Conservation (phyloP, 1,284 basidiomycete species). For the Marasmius fiardii region DNA sequence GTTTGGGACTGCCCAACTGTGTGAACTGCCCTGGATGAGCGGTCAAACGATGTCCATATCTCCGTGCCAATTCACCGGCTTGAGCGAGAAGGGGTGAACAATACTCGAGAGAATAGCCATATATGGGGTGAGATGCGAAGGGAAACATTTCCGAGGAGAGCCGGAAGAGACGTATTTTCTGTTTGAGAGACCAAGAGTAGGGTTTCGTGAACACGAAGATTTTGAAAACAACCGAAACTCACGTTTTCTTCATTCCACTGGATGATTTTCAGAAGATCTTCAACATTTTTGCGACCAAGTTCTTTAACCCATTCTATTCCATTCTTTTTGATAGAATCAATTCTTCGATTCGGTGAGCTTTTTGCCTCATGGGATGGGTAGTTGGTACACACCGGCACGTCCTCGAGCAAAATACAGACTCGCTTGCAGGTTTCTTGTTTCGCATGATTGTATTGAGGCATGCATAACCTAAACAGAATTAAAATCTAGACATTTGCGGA, state of each 20-base stretch:
- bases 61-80: constrained; percentile 74
- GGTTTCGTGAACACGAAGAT: constrained; percentile 1
- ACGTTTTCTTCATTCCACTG: constrained; percentile 84
- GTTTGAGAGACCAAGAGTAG: not conserved
- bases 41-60: constrained; percentile 80
- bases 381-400: constrained; percentile 48
- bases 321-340: constrained; percentile 78
- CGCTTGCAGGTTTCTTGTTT: constrained; percentile 56
- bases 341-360: constrained; percentile 36
- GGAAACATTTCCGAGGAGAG: constrained; percentile 91
- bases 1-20: constrained; percentile 77
- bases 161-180: constrained; percentile 76
- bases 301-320: constrained; percentile 81
- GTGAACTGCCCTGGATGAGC: constrained; percentile 88
- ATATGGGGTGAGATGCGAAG: constrained; percentile 77
- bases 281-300: constrained; percentile 71
- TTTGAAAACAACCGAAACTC: constrained; percentile 18
- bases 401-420: constrained; percentile 72
- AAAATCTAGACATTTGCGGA: constrained; percentile 2
- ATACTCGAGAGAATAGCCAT: constrained; percentile 80
- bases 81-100: constrained; percentile 47
- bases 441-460: constrained; percentile 84
- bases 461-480: constrained; percentile 55
- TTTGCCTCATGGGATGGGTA: not conserved
- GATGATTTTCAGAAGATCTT: constrained; percentile 71